These are phyloP conservation scores for Diphasiastrum complanatum DNA, from an alignment of 83 land plant genomes.

Conservation along the genomic window DNA sequence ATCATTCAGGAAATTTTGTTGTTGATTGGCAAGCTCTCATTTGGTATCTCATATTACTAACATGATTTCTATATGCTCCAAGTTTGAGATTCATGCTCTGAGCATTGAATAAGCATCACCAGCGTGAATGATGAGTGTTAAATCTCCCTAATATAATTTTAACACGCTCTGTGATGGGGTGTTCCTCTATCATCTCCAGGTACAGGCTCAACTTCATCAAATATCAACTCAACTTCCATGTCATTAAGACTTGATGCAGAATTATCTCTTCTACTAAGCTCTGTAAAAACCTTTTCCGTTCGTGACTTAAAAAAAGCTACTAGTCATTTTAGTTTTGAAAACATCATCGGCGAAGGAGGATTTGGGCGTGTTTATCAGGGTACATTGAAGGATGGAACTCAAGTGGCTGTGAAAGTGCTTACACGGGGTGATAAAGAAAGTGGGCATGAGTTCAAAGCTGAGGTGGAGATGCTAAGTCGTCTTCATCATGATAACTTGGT, in stretches of 20 bases:
- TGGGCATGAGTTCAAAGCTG: conserved; percentile 68
- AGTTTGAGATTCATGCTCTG: background rate
- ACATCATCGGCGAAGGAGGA: conserved; percentile 78
- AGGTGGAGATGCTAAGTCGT: conserved; percentile 82
- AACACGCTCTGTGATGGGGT: background rate
- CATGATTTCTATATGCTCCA: background rate
- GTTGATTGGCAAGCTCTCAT: too few relatives aligned
- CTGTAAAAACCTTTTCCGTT: conserved; percentile 63
- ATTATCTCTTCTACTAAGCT: conserved; percentile 42
- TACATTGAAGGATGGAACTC: conserved; percentile 50
- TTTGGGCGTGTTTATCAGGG: conserved; percentile 77
- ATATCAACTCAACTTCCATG: too few relatives aligned
- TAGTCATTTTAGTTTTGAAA: conserved; percentile 43
- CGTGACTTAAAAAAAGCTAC: conserved; percentile 70
- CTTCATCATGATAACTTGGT: conserved; percentile 81
- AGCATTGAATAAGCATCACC: too few relatives aligned
- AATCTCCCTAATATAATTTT: too few relatives aligned
- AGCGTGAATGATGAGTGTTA: too few relatives aligned
- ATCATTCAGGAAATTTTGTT: too few relatives aligned
- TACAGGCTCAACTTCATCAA: conserved; percentile 51
- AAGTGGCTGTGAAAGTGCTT: conserved; percentile 65
- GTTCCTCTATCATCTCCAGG: conserved; percentile 23
- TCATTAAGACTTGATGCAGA: conserved; percentile 61
- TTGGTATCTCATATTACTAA: background rate
- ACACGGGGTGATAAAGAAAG: conserved; percentile 53